Base-by-base conservation (phyloP, 1,284 basidiomycete genomes). In the Rhodofomes roseus region DNA sequence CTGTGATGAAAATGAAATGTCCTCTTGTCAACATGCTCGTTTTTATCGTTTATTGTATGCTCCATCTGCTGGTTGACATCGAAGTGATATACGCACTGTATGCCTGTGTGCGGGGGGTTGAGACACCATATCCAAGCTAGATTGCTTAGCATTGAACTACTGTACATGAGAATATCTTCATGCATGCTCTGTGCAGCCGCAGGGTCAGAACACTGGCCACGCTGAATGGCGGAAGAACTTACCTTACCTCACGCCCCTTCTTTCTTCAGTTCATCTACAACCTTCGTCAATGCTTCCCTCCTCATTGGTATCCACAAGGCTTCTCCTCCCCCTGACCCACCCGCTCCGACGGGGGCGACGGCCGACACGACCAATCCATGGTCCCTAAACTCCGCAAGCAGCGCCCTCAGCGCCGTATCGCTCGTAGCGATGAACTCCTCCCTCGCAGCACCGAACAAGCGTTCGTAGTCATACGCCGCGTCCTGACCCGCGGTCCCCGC, bases 381-480 rank as follows among this genome's bases (percentile, higher is more conserved):
- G 72, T 98, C 95, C 67, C 84, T 84, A 73, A 95, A 97, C 74
- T 98, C 95, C 25, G 87, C 87, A 54, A 97, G 76, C 34, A 95
- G 77, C 8, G 93, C 85, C 34, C 90, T 81, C 70, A 96, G 79
- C 44, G 93, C 83, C 16, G 89, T 91, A 66, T 95, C 93, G 70
- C 87, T 94, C 51, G 90, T 88, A 6, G 94, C 94, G 55, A 96
- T 84, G 68, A 97, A 95, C 48, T 90, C 81, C 57, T 92, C 90
- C 53, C 89, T 76, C 14, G 89, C 89, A 6, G 80, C 72, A 57
- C 78, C 81, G 71, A 90, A 90, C 25, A 93, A 68, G 22, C 78
- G 74, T 64, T 86, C 83, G 66, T 91, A 90, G 23, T 79, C 77
- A 59, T 89, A 79, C 57, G 84, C 87, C 59, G 79, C 78, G 53